These are phyloP conservation scores for Psilocybe subaeruginosa DNA, from an alignment of 768 basidiomycete genomes.

Conservation along the genomic window DNA sequence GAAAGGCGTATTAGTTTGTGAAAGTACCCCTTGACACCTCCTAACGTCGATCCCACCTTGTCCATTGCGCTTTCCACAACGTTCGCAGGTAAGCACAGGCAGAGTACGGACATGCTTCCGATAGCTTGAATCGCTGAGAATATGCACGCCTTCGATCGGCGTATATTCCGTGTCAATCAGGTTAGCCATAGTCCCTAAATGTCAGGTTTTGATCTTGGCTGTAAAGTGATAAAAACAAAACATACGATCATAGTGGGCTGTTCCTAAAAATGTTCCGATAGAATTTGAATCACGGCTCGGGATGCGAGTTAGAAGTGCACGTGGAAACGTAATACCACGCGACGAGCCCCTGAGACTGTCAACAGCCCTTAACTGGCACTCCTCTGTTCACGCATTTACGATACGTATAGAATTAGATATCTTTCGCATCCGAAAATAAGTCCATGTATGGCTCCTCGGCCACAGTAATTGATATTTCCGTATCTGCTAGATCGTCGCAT, in stretches of 20 bases:
- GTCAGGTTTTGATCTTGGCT: not conserved
- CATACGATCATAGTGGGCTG: not conserved
- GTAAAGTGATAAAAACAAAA: not conserved
- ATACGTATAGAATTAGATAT: no score
- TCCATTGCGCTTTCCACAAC: slow-evolving; percentile 1
- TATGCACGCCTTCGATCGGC: slow-evolving; percentile 6
- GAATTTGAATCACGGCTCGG: no score
- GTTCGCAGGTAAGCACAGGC: slow-evolving; percentile 9
- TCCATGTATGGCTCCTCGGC: no score
- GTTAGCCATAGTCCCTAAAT: slow-evolving; percentile 2
- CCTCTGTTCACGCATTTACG: no score
- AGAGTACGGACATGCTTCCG: slow-evolving; percentile 1
- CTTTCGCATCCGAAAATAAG: no score
- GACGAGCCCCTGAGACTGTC: no score
- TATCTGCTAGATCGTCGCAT: no score
- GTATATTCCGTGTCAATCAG: slow-evolving; percentile 3
- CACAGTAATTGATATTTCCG: no score
- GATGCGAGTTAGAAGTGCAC: no score
- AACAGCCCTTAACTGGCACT: no score
- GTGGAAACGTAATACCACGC: no score
- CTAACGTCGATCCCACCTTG: slow-evolving; percentile 3
- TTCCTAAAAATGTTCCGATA: no score
- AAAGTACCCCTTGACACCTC: slow-evolving; percentile 8
- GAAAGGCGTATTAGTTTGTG: not conserved
- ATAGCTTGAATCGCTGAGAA: slow-evolving; percentile 7